Conservation (phyloP, 768 basidiomycete species). For the Pholiota molesta region DNA sequence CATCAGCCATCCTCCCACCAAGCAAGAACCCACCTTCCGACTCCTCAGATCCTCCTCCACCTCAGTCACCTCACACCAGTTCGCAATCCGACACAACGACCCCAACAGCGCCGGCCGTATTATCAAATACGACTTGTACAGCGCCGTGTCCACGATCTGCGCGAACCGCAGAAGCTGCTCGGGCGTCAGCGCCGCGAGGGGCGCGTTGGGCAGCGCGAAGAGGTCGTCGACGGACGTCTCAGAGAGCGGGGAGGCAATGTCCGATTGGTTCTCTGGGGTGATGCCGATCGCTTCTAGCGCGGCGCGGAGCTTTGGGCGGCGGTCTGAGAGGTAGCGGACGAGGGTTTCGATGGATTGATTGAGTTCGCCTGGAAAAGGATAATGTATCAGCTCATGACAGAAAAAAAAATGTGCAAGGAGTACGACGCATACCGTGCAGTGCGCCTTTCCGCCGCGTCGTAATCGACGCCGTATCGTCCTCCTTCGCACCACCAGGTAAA, state of each 20-base stretch:
- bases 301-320: conserved; percentile 82
- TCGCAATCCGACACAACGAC: conserved; percentile 85
- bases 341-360: conserved; percentile 85
- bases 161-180: conserved; percentile 88
- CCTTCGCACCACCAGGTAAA: conserved; percentile 46
- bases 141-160: conserved; percentile 92
- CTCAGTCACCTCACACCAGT: conserved; percentile 93
- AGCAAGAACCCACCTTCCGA: conserved; percentile 58
- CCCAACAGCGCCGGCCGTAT: conserved; percentile 82
- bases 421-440: conserved; percentile 33
- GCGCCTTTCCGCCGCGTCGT: conserved; percentile 33
- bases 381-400: background rate
- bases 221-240: conserved; percentile 75
- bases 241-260: conserved; percentile 70
- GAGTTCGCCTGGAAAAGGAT: conserved; percentile 52
- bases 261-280: conserved; percentile 67
- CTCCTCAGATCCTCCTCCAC: conserved; percentile 79
- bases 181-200: conserved; percentile 71
- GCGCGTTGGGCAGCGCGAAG: conserved; percentile 75
- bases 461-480: conserved; percentile 67
- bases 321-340: conserved; percentile 85
- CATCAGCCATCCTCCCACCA: background rate
- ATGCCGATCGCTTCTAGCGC: conserved; percentile 73
- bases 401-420: background rate
- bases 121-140: conserved; percentile 91